Evolutionary conservation across 164 flowering plant species (phyloP), one percentile per base, ranked within the genome.

Genomic region (Aristolochia californica): DNA sequence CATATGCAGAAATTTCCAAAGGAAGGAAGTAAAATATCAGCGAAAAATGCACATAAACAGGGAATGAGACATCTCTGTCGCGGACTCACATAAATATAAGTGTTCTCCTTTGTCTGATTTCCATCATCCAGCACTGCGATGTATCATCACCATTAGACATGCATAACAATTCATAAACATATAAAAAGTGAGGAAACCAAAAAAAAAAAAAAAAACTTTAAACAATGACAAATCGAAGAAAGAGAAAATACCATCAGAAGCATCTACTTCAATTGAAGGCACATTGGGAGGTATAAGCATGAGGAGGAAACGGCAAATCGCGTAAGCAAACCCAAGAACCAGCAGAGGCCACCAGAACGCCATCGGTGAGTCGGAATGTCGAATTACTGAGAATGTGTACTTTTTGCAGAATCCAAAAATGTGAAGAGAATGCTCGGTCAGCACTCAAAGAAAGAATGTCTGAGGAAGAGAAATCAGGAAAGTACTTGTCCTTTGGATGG

Each of bases 221-320:
- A 34, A 34, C 1, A 34, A 28, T 28, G 40, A 34, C 40, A 34
- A 45, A 16, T 11, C 13, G 59, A 18, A 30, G 25, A 24, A 49
- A 30, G 16, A 47, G 13, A 43, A 43, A 22, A 14, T 70, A 93
- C 98, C 85, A 43, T 93, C 99, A 48, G 97, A 89, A 56, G 87
- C 75, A 62, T 93, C 96, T 64, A 93, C 97, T 25, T 93, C 91
- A 27, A 93, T 89, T 23, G 97, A 87, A 65, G 99, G 96, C n/a
- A 93, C 96, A 61, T 85, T 89, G 11, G 91, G 81, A 68, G 99
- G 97, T 60, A 93, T 85, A 72, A 93, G 97, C 93, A 90, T 84
- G 30, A 93, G 63, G 43, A 93, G 69, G 70, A 89, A 77, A 30
- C 73, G 77, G 62, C 99, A 93, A 76, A 93, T 72, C 61, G 71